Percentiles rank a stretch among this genome's conserved stretches.
Conservation (phyloP, 208 protist species). For the Phytomonas sp. region DNA sequence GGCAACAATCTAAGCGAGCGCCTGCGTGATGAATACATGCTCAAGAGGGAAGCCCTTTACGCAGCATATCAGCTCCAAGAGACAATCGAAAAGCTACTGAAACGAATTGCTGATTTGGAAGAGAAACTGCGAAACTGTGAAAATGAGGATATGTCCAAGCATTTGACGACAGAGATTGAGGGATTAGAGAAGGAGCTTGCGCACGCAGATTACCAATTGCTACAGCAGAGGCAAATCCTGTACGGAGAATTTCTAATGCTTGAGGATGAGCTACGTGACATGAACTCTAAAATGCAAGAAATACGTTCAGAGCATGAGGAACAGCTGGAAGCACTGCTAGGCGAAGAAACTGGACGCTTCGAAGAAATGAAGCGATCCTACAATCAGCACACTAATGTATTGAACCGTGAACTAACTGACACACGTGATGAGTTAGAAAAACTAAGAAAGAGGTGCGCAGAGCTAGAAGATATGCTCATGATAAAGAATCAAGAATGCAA, state of each 20-base stretch:
- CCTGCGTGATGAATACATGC: constrained; percentile 50
- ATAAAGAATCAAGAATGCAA: constrained; percentile 9
- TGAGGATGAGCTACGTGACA: constrained; percentile 49
- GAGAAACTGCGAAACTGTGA: constrained; percentile 27
- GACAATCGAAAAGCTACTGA: constrained; percentile 48
- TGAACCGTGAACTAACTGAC: constrained; percentile 14
- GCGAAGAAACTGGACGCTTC: constrained; percentile 33
- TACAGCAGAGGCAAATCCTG: constrained; percentile 50
- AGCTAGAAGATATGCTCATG: constrained; percentile 12
- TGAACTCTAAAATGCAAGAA: constrained; percentile 66
- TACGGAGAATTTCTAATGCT: constrained; percentile 55
- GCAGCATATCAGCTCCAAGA: constrained; percentile 63
- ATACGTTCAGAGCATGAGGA: constrained; percentile 70
- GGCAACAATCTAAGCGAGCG: constrained; percentile 30
- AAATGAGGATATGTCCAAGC: constrained; percentile 48
- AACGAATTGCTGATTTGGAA: constrained; percentile 57
- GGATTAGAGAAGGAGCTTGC: constrained; percentile 42
- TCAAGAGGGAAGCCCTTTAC: constrained; percentile 72
- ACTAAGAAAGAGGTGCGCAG: constrained; percentile 22
- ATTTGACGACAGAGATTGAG: constrained; percentile 51
- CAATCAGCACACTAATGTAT: constrained; percentile 18
- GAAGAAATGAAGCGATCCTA: constrained; percentile 34
- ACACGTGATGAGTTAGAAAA: constrained; percentile 14
- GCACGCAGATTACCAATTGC: constrained; percentile 54
- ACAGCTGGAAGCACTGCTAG: constrained; percentile 44